phyloP scores from a whole-genome alignment of 2,329 filamentous ascomycete species.

The Penicillium sp. region DNA sequence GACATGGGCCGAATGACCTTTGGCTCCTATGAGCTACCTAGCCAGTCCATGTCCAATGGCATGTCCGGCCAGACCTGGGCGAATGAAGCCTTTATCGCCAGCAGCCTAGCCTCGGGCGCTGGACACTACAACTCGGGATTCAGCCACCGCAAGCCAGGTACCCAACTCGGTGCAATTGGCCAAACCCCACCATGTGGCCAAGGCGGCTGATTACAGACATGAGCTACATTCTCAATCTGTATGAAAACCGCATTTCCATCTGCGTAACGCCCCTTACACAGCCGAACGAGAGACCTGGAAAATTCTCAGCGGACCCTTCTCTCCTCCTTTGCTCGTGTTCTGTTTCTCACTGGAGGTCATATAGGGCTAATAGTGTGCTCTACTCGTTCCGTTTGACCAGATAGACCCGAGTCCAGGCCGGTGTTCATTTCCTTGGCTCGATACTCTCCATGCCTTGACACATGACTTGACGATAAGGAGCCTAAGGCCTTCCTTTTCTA shows the following conservation, averaged over 20 bases:
- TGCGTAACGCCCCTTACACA: not conserved
- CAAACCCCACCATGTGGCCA: conserved; percentile 48
- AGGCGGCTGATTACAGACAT: conserved; percentile 37
- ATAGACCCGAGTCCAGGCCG: not conserved
- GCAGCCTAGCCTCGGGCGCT: conserved; percentile 25
- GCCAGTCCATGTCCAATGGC: conserved; percentile 25
- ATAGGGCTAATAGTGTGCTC: not conserved
- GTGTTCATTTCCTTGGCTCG: not conserved
- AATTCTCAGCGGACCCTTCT: not conserved
- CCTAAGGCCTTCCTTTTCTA: not conserved
- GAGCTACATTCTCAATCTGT: not conserved
- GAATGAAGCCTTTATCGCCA: conserved; percentile 36
- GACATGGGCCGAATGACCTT: conserved; percentile 16
- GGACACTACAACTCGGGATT: conserved; percentile 23
- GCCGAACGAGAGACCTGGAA: not conserved
- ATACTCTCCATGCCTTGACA: not conserved
- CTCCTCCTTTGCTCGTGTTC: not conserved
- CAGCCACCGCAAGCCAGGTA: conserved; percentile 25
- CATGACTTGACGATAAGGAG: not conserved
- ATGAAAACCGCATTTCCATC: conserved; percentile 1
- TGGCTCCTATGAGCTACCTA: conserved; percentile 22
- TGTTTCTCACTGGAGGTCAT: not conserved
- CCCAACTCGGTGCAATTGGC: conserved; percentile 40
- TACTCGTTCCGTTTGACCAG: not conserved
- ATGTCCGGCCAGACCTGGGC: conserved; percentile 32